Base-by-base conservation (phyloP, 306 rosid genomes). In the Fagus crenata region DNA sequence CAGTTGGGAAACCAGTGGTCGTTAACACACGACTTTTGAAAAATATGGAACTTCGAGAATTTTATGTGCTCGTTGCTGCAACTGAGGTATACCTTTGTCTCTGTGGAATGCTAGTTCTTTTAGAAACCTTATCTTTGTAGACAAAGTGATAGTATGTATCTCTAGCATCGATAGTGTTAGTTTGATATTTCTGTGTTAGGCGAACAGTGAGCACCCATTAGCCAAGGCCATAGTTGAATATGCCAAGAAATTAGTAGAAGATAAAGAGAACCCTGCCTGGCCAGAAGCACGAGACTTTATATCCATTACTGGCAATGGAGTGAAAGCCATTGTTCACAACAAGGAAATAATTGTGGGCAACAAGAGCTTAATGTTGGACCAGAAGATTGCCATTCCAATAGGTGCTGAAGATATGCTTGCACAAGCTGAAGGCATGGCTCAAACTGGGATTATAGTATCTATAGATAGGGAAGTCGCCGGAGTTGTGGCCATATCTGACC, bases 131-230 rank as follows among this genome's bases (percentile, higher is more conserved):
- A 22, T 22, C 51, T 46, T 46, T 46, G 51, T 46, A 46, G 51
- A 12, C 8, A 9, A 14, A 46, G 51, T 0, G 51, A 46, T 9
- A 46, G 11, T 9, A 59, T 3, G 54, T 63, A 4, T 14, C 15
- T 5, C 42, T 14, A 39, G 12, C 12, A 72, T n/a, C 39, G 18
- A n/a, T 71, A 61, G 17, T 41, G 6, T 7, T 8, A 22, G 17
- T 65, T 42, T 76, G 75, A 2, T 43, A 22, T 36, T 32, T 79
- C 2, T 77, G 40, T 54, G 77, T 81, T 76, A 93, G 98, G 98
- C 75, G 79, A 93, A 93, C 76, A 90, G 96, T 33, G 98, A 93
- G 80, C 98, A 93, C 73, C 98, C 98, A 49, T 80, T 93, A 49
- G 98, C 87, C 77, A 93, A 88, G 83, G 90, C 98, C 73, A 89